phyloP scores from a whole-genome alignment of 371 early-diverging fungal species.

The Neoconidiobolus thromboides region DNA sequence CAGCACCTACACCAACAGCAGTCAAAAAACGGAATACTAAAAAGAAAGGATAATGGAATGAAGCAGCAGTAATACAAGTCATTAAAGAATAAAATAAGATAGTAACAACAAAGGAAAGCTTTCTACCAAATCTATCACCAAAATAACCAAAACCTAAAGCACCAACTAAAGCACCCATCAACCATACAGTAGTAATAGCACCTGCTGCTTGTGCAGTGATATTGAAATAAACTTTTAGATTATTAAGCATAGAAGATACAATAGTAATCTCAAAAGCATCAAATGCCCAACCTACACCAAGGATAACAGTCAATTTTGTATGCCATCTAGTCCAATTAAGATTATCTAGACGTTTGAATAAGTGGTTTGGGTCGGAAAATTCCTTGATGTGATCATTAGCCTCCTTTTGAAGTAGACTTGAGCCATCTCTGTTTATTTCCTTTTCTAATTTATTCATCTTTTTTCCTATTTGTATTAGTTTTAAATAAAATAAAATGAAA shows the following conservation, averaged over 20 bases:
- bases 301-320: slow-evolving; percentile 4
- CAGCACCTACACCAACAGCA: slow-evolving; percentile 8
- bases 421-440: too few relatives aligned
- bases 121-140: slow-evolving; percentile 6
- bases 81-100: slow-evolving; percentile 4
- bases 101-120: slow-evolving; percentile 3
- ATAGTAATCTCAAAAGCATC: slow-evolving; percentile 10
- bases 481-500: too few relatives aligned
- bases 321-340: slow-evolving; percentile 3
- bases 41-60: slow-evolving; percentile 5
- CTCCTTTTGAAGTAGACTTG: too few relatives aligned
- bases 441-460: too few relatives aligned
- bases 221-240: slow-evolving; percentile 5
- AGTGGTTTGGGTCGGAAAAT: neutral
- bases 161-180: slow-evolving; percentile 7
- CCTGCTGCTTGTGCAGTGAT: neutral
- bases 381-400: too few relatives aligned
- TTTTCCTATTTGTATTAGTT: too few relatives aligned
- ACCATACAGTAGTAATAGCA: slow-evolving; percentile 5
- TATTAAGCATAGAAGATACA: slow-evolving; percentile 6
- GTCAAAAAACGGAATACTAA: slow-evolving; percentile 7
- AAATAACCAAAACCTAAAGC: slow-evolving; percentile 6
- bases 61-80: slow-evolving; percentile 1
- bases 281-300: slow-evolving; percentile 9
- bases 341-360: slow-evolving; percentile 1